phyloP scores from a whole-genome alignment of 2,329 filamentous ascomycete genomes.

The Apiospora kogelbergensis region DNA sequence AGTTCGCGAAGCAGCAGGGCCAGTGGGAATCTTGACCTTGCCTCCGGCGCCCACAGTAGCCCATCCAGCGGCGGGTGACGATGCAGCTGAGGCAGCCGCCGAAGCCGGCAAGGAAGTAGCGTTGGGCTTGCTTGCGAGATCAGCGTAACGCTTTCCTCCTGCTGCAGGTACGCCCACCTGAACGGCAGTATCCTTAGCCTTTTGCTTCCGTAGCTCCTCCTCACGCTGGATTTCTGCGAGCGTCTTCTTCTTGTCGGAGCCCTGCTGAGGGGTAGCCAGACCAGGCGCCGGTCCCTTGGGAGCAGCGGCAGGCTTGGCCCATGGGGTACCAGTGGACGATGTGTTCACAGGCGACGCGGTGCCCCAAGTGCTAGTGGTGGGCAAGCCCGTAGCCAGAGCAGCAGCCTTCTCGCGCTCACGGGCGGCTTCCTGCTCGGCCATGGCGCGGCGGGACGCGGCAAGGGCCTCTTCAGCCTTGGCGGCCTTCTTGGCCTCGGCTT shows the following conservation, averaged over 20 bases:
- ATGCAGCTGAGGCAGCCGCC: constrained; percentile 36
- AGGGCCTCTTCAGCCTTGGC: constrained; percentile 84
- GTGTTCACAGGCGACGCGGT: constrained; percentile 70
- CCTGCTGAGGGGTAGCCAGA: constrained; percentile 31
- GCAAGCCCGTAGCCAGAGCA: constrained; percentile 73
- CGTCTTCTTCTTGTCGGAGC: constrained; percentile 72
- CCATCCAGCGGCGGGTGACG: constrained; percentile 68
- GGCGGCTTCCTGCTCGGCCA: constrained; percentile 75
- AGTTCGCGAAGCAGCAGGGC: constrained; percentile 50
- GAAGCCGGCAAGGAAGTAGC: constrained; percentile 38
- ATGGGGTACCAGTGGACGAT: constrained; percentile 54
- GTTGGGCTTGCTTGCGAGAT: constrained; percentile 78
- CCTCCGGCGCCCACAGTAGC: constrained; percentile 93
- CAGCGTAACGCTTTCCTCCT: constrained; percentile 85
- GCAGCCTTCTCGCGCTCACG: constrained; percentile 61
- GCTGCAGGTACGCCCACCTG: constrained; percentile 49
- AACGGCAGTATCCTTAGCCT: constrained; percentile 52
- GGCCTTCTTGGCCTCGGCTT: constrained; percentile 89
- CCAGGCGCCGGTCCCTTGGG: constrained; percentile 38
- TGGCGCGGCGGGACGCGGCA: constrained; percentile 72
- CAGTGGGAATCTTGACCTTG: constrained; percentile 77
- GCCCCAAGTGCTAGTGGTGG: constrained; percentile 87
- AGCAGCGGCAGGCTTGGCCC: constrained; percentile 61
- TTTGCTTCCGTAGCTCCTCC: constrained; percentile 87
- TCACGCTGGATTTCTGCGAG: constrained; percentile 95